Base-by-base conservation (phyloP, 2,329 filamentous ascomycete species). In the Helminthosporium solani region DNA sequence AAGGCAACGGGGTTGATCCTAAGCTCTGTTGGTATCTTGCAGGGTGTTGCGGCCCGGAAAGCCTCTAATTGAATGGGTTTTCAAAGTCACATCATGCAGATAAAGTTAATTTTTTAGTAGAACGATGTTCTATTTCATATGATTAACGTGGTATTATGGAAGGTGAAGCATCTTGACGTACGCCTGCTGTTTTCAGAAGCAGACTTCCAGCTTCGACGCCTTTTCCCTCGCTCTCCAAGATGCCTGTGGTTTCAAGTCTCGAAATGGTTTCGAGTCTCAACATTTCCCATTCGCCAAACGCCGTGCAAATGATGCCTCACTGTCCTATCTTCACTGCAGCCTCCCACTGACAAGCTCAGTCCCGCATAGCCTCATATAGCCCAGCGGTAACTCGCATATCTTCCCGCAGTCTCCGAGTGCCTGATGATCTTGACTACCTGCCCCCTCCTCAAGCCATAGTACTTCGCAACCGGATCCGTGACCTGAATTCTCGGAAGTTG, bases 361-460 rank as follows among this genome's bases (percentile, higher is more conserved):
- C 25, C 37, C 33, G 16, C 39, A 28, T 12, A 19, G 11, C 34
- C 49, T 66, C 57, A 70, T 50, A 78, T 77, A 34, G 70, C 80
- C 82, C 82, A 85, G 61, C 92, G 79, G 74, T 99, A 99, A 81
- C 90, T 96, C 39, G 94, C 94, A 74, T 99, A 99, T 42, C 94
- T 81, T 51, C 94, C 94, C 12, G 94, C 94, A 45, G 94, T 99
- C 78, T 97, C 94, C 66, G 86, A 91, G 71, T 87, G 91, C 56
- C 94, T 81, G 63, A 99, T 96, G 63, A 99, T 99, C 82, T 99
- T 99, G 64, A 99, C 94, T 2, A 99, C 91, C 73, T 96, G 88
- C 3, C 91, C 90, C 67, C 91, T 82, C 76, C 88, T 87, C 52
- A 99, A 76, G 11, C 94, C 94, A 44, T 96, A 76, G 71, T 97